Evolutionary conservation across 2,329 filamentous ascomycete species (phyloP).

Genomic region (Stenocarpella maydis): DNA sequence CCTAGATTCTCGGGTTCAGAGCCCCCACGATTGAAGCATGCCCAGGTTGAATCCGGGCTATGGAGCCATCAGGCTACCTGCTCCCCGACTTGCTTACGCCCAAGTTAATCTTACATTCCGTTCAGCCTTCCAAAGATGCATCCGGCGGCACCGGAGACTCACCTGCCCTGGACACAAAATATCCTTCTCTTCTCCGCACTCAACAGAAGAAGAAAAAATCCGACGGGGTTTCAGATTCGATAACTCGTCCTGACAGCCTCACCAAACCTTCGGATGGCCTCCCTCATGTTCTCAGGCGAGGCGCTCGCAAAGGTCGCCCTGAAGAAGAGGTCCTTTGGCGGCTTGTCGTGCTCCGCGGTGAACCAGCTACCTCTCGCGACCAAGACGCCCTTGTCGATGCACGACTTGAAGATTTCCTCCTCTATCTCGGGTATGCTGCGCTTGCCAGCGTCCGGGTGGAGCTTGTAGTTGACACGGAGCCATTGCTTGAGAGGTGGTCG

Average conservation of each 20-base stretch:
- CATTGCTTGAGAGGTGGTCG: conserved; percentile 63
- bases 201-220: too few relatives aligned
- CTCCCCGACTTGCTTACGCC: not conserved
- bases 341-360: conserved; percentile 72
- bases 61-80: not conserved
- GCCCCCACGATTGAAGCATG: not conserved
- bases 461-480: conserved; percentile 72
- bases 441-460: conserved; percentile 67
- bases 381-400: conserved; percentile 80
- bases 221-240: conserved; percentile 38
- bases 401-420: conserved; percentile 82
- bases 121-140: not conserved
- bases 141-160: not conserved
- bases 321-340: conserved; percentile 78
- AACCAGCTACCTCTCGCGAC: conserved; percentile 92
- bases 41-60: not conserved
- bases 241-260: conserved; percentile 72
- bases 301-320: conserved; percentile 89
- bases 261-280: conserved; percentile 79
- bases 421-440: conserved; percentile 74
- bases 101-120: not conserved
- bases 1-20: too few relatives aligned
- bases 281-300: conserved; percentile 71
- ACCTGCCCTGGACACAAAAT: not conserved
- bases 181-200: not conserved